Percentiles rank a stretch among this genome's conserved stretches.
These are phyloP conservation scores for Digitaria exilis DNA, from an alignment of 202 grass and related monocot species.

Conservation along the genomic window DNA sequence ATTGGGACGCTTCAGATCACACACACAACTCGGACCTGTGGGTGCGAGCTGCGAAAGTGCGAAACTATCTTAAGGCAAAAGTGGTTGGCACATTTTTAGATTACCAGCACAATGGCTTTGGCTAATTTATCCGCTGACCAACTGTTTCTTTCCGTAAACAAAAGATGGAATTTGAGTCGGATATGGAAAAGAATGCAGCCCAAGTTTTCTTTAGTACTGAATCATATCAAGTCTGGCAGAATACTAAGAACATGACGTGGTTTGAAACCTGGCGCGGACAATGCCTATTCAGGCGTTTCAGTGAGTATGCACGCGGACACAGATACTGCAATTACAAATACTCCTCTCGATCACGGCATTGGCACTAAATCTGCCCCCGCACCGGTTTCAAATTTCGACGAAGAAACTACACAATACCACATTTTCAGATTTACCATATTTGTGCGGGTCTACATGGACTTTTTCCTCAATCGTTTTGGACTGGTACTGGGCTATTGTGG, in stretches of 20 bases:
- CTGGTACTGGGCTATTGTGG: too few relatives aligned
- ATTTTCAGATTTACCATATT: neutral
- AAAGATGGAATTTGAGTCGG: neutral
- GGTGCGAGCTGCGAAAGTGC: neutral
- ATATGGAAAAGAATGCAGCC: neutral
- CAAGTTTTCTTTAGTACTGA: neutral
- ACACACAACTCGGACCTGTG: conserved; percentile 7
- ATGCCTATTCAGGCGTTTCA: neutral
- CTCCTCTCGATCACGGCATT: too few relatives aligned
- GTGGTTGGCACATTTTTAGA: neutral
- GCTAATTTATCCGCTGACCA: neutral
- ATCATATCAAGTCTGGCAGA: too few relatives aligned
- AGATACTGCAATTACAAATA: neutral
- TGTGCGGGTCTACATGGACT: too few relatives aligned
- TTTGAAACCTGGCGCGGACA: too few relatives aligned
- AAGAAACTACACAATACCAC: neutral
- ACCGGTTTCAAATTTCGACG: neutral
- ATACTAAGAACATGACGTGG: neutral
- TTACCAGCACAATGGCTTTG: neutral
- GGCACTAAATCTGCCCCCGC: too few relatives aligned
- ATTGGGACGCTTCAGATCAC: neutral
- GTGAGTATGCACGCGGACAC: neutral
- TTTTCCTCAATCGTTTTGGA: too few relatives aligned
- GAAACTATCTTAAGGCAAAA: neutral
- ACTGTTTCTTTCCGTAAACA: neutral